A percentile compares a stretch with the other conserved stretches of the same genome.
These are phyloP conservation scores for Trichoderma reesei DNA, from an alignment of 495 filamentous ascomycete genomes.

Conservation along the genomic window DNA sequence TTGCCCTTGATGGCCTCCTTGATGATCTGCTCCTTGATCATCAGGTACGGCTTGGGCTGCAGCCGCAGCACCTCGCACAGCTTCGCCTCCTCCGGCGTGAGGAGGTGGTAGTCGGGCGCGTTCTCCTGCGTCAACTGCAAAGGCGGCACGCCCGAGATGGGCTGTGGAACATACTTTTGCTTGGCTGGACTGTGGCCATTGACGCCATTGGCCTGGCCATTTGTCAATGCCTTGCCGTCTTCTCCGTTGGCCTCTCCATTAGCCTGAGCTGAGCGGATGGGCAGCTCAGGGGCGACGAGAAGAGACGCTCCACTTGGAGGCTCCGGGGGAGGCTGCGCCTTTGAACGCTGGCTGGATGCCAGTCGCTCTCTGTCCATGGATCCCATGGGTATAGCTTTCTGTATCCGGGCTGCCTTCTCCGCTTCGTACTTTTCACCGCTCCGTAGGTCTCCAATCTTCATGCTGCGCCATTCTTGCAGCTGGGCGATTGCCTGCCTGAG, in stretches of 20 bases:
- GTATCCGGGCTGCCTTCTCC: slow-evolving; percentile 71
- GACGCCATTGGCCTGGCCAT: slow-evolving; percentile 32
- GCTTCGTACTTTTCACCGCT: slow-evolving; percentile 89
- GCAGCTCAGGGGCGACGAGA: slow-evolving; percentile 68
- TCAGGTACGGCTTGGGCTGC: slow-evolving; percentile 86
- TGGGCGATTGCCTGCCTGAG: slow-evolving; percentile 82
- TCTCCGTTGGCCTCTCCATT: slow-evolving; percentile 23
- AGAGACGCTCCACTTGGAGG: slow-evolving; percentile 59
- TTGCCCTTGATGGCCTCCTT: slow-evolving; percentile 83
- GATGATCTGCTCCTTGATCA: slow-evolving; percentile 82
- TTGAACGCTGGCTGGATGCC: slow-evolving; percentile 50
- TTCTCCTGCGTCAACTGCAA: slow-evolving; percentile 66
- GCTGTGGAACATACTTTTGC: slow-evolving; percentile 34
- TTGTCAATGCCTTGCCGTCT: slow-evolving; percentile 27
- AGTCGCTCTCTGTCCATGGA: slow-evolving; percentile 71
- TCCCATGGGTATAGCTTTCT: slow-evolving; percentile 58
- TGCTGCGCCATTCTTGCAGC: slow-evolving; percentile 86
- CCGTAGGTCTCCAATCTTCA: slow-evolving; percentile 71
- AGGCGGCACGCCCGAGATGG: slow-evolving; percentile 48
- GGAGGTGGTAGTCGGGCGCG: slow-evolving; percentile 70
- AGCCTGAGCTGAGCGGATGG: slow-evolving; percentile 35
- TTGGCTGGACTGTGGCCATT: slow-evolving; percentile 26
- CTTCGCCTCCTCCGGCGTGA: slow-evolving; percentile 76
- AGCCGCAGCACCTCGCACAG: slow-evolving; percentile 73
- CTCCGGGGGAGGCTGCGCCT: slow-evolving; percentile 52